A percentile compares a stretch with the other conserved stretches of the same genome.
Evolutionary conservation across 202 grass and related monocot genomes (phyloP).

Genomic region (Saccharum hybrid): DNA sequence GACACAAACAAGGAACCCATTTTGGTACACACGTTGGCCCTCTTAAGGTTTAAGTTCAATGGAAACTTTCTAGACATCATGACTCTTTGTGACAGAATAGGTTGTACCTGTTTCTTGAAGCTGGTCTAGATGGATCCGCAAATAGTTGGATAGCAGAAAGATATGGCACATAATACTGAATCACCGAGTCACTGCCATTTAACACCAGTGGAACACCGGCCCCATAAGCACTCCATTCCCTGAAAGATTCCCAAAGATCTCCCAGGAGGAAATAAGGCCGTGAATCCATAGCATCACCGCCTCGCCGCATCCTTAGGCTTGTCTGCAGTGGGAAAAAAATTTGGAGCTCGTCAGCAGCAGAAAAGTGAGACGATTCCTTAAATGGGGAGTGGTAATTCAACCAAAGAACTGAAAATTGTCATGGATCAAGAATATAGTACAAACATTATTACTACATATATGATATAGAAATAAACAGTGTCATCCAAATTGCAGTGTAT

Average conservation of each 20-base stretch:
- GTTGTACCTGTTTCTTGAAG: slow-evolving; percentile 64
- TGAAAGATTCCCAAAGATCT: slow-evolving; percentile 96
- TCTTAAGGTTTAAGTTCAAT: background rate
- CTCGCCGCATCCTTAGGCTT: slow-evolving; percentile 57
- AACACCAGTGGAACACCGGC: slow-evolving; percentile 87
- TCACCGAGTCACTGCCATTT: slow-evolving; percentile 77
- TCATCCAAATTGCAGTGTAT: background rate
- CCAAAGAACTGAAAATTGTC: background rate
- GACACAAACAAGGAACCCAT: background rate
- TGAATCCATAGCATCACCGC: slow-evolving; percentile 49
- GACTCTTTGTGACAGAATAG: background rate
- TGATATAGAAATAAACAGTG: background rate
- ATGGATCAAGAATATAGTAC: background rate
- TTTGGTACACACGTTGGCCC: background rate
- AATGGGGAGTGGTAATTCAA: background rate
- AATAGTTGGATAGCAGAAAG: slow-evolving; percentile 94
- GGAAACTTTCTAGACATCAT: background rate
- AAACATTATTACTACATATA: slow-evolving; percentile 14
- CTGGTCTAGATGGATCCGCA: slow-evolving; percentile 56
- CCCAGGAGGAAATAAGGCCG: slow-evolving; percentile 70
- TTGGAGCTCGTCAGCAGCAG: background rate
- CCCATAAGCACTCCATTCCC: slow-evolving; percentile 98
- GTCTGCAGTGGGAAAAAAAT: slow-evolving; percentile 47
- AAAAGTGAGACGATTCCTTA: background rate
- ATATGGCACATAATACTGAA: slow-evolving; percentile 97